Evolutionary conservation across 2,329 filamentous ascomycete species (phyloP).

Genomic region (Tolypocladium nubicola): DNA sequence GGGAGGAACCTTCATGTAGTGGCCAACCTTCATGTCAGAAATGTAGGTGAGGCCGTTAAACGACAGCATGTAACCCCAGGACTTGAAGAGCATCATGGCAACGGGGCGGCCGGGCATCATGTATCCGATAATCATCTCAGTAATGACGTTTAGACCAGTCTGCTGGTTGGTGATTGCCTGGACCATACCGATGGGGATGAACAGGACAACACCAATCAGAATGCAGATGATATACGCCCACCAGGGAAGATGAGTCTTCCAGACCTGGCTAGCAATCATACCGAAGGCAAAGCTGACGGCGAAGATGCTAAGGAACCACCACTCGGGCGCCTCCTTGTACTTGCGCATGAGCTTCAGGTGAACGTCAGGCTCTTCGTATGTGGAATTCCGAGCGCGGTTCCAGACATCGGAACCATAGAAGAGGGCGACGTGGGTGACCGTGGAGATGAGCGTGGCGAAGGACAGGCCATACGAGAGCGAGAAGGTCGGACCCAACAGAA

Average conservation of each 20-base stretch:
- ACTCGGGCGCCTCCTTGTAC: constrained; percentile 43
- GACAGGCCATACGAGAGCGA: constrained; percentile 44
- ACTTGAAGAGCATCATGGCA: constrained; percentile 41
- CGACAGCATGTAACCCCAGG: constrained; percentile 33
- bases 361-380: constrained; percentile 35
- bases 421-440: constrained; percentile 39
- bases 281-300: constrained; percentile 37
- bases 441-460: constrained; percentile 44
- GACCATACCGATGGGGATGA: constrained; percentile 33
- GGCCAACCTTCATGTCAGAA: constrained; percentile 39
- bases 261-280: constrained; percentile 24
- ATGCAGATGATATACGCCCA: constrained; percentile 31
- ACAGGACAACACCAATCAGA: constrained; percentile 26
- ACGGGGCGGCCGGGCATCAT: constrained; percentile 35
- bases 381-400: constrained; percentile 17
- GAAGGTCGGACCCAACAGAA: constrained; percentile 44
- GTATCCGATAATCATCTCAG: constrained; percentile 38
- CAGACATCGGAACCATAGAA: constrained; percentile 41
- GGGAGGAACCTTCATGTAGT: constrained; percentile 43
- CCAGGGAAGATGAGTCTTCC: constrained; percentile 31
- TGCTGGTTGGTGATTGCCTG: constrained; percentile 38
- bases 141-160: constrained; percentile 36
- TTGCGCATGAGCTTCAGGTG: constrained; percentile 45
- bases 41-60: constrained; percentile 36
- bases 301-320: constrained; percentile 44